These are phyloP conservation scores for Diaporthe helianthi DNA, from an alignment of 2,329 filamentous ascomycete species.

Conservation along the genomic window DNA sequence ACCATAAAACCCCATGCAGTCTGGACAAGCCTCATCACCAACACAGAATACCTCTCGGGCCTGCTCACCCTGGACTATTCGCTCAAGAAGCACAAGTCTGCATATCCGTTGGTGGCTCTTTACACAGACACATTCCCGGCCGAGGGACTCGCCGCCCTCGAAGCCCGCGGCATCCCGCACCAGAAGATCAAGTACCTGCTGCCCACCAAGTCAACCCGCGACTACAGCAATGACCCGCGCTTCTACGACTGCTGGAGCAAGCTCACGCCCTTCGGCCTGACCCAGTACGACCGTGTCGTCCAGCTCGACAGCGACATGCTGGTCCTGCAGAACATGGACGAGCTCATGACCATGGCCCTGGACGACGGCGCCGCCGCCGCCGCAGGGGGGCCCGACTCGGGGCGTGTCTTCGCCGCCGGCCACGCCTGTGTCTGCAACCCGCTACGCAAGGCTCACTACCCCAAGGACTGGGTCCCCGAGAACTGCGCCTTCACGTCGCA, in stretches of 20 bases:
- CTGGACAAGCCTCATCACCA: conserved; percentile 89
- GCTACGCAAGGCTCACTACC: conserved; percentile 79
- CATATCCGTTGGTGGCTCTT: conserved; percentile 81
- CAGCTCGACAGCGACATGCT: conserved; percentile 92
- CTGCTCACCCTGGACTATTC: conserved; percentile 83
- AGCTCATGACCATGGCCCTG: conserved; percentile 83
- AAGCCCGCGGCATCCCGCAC: conserved; percentile 71
- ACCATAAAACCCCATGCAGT: conserved; percentile 60
- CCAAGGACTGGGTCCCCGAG: conserved; percentile 67
- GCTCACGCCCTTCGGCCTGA: conserved; percentile 77
- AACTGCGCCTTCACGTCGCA: conserved; percentile 67
- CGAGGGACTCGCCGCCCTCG: conserved; percentile 72
- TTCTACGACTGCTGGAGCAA: conserved; percentile 95
- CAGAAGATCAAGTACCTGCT: conserved; percentile 77
- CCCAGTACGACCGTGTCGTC: conserved; percentile 79
- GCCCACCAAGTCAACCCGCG: conserved; percentile 65
- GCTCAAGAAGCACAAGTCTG: conserved; percentile 68
- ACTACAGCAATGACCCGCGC: conserved; percentile 79
- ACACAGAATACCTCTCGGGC: conserved; percentile 80
- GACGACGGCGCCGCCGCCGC: conserved; percentile 37
- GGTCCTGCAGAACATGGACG: conserved; percentile 84
- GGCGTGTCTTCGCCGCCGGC: conserved; percentile 79
- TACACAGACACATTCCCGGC: conserved; percentile 80
- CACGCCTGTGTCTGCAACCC: conserved; percentile 91
- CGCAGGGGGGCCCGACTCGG: conserved; percentile 48